These are phyloP conservation scores for Lavandula angustifolia DNA, from an alignment of 257 asterid genomes.

Conservation along the genomic window DNA sequence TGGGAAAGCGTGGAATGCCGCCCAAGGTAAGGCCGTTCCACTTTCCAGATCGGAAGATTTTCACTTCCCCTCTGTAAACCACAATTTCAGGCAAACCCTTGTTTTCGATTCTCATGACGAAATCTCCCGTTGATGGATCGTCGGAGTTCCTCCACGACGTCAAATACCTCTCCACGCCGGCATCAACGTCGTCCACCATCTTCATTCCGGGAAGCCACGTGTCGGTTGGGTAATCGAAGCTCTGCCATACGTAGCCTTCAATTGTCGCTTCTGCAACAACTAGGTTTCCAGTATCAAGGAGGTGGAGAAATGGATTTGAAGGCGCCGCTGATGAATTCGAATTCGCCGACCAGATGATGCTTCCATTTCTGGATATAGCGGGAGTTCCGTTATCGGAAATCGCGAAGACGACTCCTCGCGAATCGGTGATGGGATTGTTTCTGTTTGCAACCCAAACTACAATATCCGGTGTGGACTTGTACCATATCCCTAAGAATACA, in stretches of 20 bases:
- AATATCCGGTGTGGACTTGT: slow-evolving; percentile 28
- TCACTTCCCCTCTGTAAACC: neutral
- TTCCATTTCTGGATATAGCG: neutral
- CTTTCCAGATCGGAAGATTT: slow-evolving; percentile 28
- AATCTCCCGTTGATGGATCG: slow-evolving; percentile 26
- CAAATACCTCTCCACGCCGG: neutral
- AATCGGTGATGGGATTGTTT: slow-evolving; percentile 5
- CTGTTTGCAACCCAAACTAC: too few relatives aligned
- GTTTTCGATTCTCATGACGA: neutral
- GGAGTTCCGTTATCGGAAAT: neutral
- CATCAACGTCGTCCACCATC: neutral
- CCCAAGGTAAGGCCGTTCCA: slow-evolving; percentile 37
- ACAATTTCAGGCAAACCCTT: slow-evolving; percentile 19
- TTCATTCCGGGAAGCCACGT: neutral
- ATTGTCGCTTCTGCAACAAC: slow-evolving; percentile 7
- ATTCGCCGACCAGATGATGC: neutral
- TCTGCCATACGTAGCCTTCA: slow-evolving; percentile 36
- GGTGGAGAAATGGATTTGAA: neutral
- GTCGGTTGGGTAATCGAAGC: slow-evolving; percentile 35
- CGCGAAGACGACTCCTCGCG: slow-evolving; percentile 20
- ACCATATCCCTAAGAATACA: slow-evolving; percentile 35
- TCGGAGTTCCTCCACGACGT: slow-evolving; percentile 18
- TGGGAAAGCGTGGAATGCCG: slow-evolving; percentile 17
- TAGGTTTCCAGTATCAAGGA: slow-evolving; percentile 33
- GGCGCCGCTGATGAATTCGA: neutral